Evolutionary conservation across 2,329 filamentous ascomycete species (phyloP).

Genomic region (Pseudogymnoascus sp.): DNA sequence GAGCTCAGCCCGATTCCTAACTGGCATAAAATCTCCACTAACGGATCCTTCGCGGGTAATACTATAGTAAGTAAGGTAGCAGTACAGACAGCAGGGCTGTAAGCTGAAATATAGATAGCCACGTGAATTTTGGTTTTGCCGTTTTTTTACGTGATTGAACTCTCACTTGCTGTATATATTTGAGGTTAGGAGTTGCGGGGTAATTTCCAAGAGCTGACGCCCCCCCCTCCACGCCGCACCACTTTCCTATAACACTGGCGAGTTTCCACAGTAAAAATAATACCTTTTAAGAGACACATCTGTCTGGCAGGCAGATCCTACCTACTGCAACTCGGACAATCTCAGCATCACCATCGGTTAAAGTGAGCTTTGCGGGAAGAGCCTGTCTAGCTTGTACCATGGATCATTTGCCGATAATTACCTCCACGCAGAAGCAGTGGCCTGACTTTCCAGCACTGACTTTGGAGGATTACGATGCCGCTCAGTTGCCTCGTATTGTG

Average conservation of each 20-base stretch:
- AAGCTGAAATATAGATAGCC: not conserved
- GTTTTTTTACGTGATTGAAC: not conserved
- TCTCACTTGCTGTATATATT: not conserved
- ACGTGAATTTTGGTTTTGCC: not conserved
- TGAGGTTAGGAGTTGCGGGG: not conserved
- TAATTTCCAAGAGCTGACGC: not conserved
- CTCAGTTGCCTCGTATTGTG: not conserved
- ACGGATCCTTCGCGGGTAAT: not conserved
- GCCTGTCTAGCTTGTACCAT: not conserved
- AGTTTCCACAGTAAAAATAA: not conserved
- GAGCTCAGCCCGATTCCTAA: too few relatives aligned
- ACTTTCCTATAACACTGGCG: not conserved
- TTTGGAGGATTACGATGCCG: not conserved
- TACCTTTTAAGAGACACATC: too few relatives aligned
- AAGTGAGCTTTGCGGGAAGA: not conserved
- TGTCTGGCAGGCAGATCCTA: too few relatives aligned
- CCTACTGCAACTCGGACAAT: not conserved
- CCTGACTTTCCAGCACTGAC: slow-evolving; percentile 5
- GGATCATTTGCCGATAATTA: not conserved
- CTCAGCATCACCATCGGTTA: not conserved
- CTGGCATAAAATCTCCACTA: too few relatives aligned
- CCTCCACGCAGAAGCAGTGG: not conserved
- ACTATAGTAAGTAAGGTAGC: not conserved
- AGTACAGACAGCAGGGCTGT: not conserved
- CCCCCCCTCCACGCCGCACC: too few relatives aligned